Conservation (phyloP, 352 stramenopile genomes). For the Globisporangium yorkense region DNA sequence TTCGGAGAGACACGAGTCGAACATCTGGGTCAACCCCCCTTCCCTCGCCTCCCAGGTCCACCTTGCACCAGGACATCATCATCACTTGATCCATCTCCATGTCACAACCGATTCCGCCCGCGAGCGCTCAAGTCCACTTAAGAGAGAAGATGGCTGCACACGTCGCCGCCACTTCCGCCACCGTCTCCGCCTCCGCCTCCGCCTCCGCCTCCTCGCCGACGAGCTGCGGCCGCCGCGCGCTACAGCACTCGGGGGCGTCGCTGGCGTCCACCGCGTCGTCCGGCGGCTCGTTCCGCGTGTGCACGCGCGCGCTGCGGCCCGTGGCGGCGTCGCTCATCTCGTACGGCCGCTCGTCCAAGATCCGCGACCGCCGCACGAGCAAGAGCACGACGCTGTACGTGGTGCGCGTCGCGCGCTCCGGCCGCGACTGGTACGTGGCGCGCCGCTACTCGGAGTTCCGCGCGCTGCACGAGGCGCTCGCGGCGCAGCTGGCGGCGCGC, state of each 20-base stretch:
- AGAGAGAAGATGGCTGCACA: background rate
- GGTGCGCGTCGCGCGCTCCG: conserved; percentile 49
- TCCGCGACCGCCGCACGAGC: conserved; percentile 19
- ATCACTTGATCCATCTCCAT: background rate
- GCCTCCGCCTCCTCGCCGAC: background rate
- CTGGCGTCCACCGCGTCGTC: conserved; percentile 11
- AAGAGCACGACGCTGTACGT: conserved; percentile 66
- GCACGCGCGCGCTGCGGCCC: conserved; percentile 47
- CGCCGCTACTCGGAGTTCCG: conserved; percentile 76
- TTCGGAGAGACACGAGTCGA: background rate
- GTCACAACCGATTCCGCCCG: background rate
- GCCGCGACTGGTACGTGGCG: conserved; percentile 63
- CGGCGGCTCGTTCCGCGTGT: conserved; percentile 20
- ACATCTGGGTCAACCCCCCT: background rate
- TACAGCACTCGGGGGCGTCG: conserved; percentile 8
- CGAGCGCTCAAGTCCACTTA: background rate
- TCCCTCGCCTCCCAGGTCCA: background rate
- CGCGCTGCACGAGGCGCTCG: conserved; percentile 37
- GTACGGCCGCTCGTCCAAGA: conserved; percentile 56
- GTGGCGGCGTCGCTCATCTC: conserved; percentile 59
- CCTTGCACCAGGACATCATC: background rate
- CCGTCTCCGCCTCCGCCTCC: too few relatives aligned
- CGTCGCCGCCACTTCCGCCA: too few relatives aligned
- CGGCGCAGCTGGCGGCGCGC: conserved; percentile 16
- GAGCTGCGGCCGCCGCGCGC: background rate